Base-by-base conservation (phyloP, 208 protist species). In the Leishmania aethiopica region DNA sequence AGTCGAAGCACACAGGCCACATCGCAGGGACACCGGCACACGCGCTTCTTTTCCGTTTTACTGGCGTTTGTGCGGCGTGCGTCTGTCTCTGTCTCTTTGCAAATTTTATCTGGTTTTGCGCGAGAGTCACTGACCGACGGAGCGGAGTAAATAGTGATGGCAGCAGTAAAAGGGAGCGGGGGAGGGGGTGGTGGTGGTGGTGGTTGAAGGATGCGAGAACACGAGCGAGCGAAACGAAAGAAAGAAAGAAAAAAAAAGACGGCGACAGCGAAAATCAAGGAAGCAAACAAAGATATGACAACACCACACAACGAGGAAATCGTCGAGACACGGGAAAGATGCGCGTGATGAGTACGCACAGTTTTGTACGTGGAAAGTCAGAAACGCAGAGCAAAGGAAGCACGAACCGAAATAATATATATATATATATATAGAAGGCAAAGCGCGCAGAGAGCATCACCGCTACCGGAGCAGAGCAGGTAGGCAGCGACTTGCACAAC, bases 161-260 rank as follows among this genome's bases (percentile, higher is more conserved):
- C 42, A 13, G 1, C 17, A 35, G 1, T 8, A 11, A 32, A 8
- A 47, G 7, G 69, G 40, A 35, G 37, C 1, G 60, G 0, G 28
- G 11, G 4, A 3, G 8, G 60, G 60, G n/a, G n/a, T n/a, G n/a
- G n/a, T 7, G 59, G 60, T 67, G 60, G 28, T 70, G 64, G 64
- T 5, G 64, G 15, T 45, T 70, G 66, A 78, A 71, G 78, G 78
- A 75, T 64, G 6, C 71, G 37, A 35, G 35, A 45, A 70, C 32
- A 42, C 25, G 28, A 55, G 28, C 57, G 25, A 32, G 57, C 28
- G 28, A 35, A 70, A 67, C 62, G 25, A 66, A 66, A 35, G n/a
- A 66, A 66, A 0, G n/a, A 64, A 8, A 4, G 19, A 13, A 37
- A 19, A 66, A 35, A 47, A 49, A 47, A 17, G 72, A 42, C 0